phyloP scores from a whole-genome alignment of 805 yeast species.

The Jamesozyma gamospora region DNA sequence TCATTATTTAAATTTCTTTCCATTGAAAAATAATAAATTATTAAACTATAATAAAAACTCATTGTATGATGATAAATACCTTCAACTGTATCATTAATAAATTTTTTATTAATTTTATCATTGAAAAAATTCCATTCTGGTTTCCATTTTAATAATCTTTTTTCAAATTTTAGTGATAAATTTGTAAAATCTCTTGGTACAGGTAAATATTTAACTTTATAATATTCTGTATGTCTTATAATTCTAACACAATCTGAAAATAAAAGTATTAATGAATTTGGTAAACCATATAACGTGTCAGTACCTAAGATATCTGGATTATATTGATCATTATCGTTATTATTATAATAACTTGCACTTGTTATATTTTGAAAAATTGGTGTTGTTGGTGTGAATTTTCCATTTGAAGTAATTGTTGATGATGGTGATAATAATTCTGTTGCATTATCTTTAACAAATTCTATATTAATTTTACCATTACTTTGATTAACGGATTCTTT shows the following conservation, averaged over 20 bases:
- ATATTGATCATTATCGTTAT: constrained; percentile 22
- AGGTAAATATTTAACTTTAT: constrained; percentile 18
- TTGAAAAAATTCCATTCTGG: constrained; percentile 58
- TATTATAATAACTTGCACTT: constrained; percentile 28
- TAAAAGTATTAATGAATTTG: constrained; percentile 63
- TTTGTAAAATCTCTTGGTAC: constrained; percentile 18
- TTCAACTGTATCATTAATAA: constrained; percentile 37
- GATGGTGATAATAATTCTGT: background rate
- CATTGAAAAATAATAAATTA: constrained; percentile 61
- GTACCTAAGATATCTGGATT: constrained; percentile 56
- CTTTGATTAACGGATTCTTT: constrained; percentile 33
- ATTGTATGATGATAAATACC: constrained; percentile 71
- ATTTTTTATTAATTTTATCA: constrained; percentile 10
- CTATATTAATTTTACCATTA: constrained; percentile 41
- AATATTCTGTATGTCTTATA: constrained; percentile 51
- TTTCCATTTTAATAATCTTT: constrained; percentile 52
- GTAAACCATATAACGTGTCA: constrained; percentile 75
- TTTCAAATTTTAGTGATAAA: constrained; percentile 33
- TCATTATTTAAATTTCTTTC: constrained; percentile 46
- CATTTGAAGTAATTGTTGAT: background rate
- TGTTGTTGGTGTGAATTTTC: constrained; percentile 6
- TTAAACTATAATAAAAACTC: constrained; percentile 65
- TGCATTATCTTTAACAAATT: constrained; percentile 21
- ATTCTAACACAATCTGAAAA: constrained; percentile 66
- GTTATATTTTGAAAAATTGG: constrained; percentile 37